Conservation (phyloP, 2,329 filamentous ascomycete genomes). For the Calonectria henricotiae region DNA sequence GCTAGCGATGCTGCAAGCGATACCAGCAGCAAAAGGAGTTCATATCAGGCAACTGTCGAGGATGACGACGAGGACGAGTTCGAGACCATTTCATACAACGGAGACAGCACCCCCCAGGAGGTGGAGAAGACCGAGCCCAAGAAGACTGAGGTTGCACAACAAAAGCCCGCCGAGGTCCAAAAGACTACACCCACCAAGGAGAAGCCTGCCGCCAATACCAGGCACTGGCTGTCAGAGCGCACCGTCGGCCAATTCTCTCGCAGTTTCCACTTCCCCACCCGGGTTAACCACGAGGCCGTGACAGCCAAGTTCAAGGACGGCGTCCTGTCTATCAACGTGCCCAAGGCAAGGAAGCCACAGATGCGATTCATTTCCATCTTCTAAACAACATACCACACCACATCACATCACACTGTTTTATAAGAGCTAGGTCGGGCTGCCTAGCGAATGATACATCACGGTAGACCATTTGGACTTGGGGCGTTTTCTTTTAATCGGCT, state of each 20-base stretch:
- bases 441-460: neutral
- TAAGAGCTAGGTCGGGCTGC: neutral
- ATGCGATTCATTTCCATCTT: conserved; percentile 70
- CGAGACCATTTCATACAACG: conserved; percentile 49
- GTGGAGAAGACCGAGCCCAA: conserved; percentile 3
- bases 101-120: conserved; percentile 28
- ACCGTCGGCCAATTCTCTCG: conserved; percentile 78
- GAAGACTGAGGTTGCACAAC: conserved; percentile 16
- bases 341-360: conserved; percentile 76
- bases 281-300: conserved; percentile 76
- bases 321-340: conserved; percentile 75
- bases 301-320: conserved; percentile 77
- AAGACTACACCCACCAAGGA: conserved; percentile 39
- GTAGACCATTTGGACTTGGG: neutral
- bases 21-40: conserved; percentile 47
- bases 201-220: conserved; percentile 62
- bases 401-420: neutral
- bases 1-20: conserved; percentile 42
- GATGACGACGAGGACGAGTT: conserved; percentile 61
- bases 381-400: conserved; percentile 54
- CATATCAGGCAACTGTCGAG: conserved; percentile 76
- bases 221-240: conserved; percentile 82
- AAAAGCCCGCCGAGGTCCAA: neutral
- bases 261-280: conserved; percentile 78
- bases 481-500: neutral